phyloP scores from a whole-genome alignment of 176 grass and related monocot genomes.

The Raddia guianensis region DNA sequence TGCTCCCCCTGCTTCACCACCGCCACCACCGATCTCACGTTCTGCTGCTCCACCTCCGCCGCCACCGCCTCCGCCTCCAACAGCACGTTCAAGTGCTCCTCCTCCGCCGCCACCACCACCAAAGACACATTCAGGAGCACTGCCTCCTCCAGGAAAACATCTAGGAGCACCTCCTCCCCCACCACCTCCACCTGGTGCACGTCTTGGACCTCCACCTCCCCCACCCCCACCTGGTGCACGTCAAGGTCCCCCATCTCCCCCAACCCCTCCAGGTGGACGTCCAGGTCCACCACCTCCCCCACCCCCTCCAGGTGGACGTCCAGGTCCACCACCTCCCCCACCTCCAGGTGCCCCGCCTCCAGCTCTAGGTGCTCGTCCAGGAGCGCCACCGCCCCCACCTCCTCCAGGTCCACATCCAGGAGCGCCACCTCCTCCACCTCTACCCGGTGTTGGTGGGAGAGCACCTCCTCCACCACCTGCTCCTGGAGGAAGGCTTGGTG shows the following conservation, averaged over 20 bases:
- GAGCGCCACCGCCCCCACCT: slow-evolving; percentile 51
- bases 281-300: slow-evolving; percentile 34
- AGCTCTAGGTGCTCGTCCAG: slow-evolving; percentile 8
- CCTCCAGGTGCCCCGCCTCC: slow-evolving; percentile 43
- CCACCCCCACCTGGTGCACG: slow-evolving; percentile 14
- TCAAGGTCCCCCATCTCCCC: slow-evolving; percentile 4
- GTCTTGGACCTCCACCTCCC: slow-evolving; percentile 13
- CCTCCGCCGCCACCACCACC: slow-evolving; percentile 25
- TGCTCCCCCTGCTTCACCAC: slow-evolving; percentile 29
- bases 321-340: slow-evolving; percentile 54
- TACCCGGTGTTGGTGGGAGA: slow-evolving; percentile 52
- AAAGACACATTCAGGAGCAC: neutral
- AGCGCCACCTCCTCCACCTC: slow-evolving; percentile 67
- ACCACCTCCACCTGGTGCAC: slow-evolving; percentile 12
- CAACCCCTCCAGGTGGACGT: slow-evolving; percentile 8
- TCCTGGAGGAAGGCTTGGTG: slow-evolving; percentile 48
- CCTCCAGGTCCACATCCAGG: slow-evolving; percentile 37
- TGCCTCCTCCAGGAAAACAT: neutral
- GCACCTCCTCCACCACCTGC: slow-evolving; percentile 76
- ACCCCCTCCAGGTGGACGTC: neutral
- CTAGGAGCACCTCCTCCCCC: slow-evolving; percentile 33
- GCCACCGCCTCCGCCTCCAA: slow-evolving; percentile 37
- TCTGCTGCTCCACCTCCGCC: slow-evolving; percentile 27
- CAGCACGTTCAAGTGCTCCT: slow-evolving; percentile 12
- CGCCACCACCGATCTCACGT: neutral